These are phyloP conservation scores for Neocucurbitaria cava DNA, from an alignment of 2,329 filamentous ascomycete species.

Conservation along the genomic window DNA sequence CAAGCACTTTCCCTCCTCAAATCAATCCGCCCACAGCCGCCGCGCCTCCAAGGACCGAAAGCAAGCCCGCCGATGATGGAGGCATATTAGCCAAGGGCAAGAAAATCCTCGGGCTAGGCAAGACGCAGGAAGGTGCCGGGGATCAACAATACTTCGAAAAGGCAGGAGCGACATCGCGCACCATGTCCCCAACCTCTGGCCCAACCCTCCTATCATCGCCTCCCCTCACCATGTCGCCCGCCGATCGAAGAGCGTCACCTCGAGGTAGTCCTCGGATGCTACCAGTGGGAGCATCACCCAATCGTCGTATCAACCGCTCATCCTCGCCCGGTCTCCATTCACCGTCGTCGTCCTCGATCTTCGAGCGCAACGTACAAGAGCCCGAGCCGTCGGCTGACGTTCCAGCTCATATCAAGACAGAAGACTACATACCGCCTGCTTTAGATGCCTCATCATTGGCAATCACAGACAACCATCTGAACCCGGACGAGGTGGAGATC, in stretches of 20 bases:
- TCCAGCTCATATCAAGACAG: constrained; percentile 89
- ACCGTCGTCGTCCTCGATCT: constrained; percentile 79
- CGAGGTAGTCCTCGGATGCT: constrained; percentile 47
- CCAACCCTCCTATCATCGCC: constrained; percentile 41
- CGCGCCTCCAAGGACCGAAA: constrained; percentile 25
- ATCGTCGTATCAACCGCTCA: constrained; percentile 65
- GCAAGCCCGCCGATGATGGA: constrained; percentile 31
- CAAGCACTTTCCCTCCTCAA: constrained; percentile 11
- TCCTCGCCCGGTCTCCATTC: constrained; percentile 80
- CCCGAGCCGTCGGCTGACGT: constrained; percentile 80
- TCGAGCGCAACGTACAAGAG: constrained; percentile 94
- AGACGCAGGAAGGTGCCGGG: constrained; percentile 40
- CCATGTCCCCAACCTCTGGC: constrained; percentile 32
- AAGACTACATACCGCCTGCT: constrained; percentile 91
- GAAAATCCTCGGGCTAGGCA: constrained; percentile 46
- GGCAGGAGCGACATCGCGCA: constrained; percentile 11
- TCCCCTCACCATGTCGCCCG: constrained; percentile 36
- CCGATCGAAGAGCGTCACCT: constrained; percentile 41
- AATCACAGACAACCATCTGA: constrained; percentile 84
- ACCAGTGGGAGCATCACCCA: constrained; percentile 63
- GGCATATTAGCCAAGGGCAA: constrained; percentile 44
- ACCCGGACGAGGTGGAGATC: constrained; percentile 91
- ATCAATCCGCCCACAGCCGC: constrained; percentile 19
- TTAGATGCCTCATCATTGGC: constrained; percentile 90
- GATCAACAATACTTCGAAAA: constrained; percentile 16